Percentiles rank a stretch among this genome's conserved stretches.
phyloP scores from a whole-genome alignment of 768 basidiomycete genomes.

The Rhizopogon sp. region DNA sequence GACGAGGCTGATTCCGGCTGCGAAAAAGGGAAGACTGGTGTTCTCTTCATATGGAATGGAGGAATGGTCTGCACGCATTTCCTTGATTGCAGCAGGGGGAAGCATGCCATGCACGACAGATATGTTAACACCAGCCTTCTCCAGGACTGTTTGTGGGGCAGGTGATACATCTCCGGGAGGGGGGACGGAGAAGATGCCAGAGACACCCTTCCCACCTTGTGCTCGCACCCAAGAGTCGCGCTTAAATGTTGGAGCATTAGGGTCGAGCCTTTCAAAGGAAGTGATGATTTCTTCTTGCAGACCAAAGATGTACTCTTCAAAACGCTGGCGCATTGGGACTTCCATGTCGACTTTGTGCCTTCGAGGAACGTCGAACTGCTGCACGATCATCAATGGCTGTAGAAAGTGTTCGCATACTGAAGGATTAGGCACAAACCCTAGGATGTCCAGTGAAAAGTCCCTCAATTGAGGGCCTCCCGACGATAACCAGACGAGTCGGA shows the following conservation, averaged over 20 bases:
- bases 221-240: conserved; percentile 76
- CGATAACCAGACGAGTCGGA: too few relatives aligned
- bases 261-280: conserved; percentile 76
- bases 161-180: conserved; percentile 28
- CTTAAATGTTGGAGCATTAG: conserved; percentile 64
- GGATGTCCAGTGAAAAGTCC: too few relatives aligned
- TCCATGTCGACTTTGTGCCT: conserved; percentile 7
- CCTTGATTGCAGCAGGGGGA: conserved; percentile 83
- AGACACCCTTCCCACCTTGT: conserved; percentile 67
- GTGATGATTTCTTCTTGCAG: conserved; percentile 80
- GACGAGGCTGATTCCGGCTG: conserved; percentile 87
- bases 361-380: too few relatives aligned
- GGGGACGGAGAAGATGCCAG: conserved; percentile 70
- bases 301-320: conserved; percentile 68
- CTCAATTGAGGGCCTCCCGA: too few relatives aligned
- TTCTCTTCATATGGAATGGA: conserved; percentile 60
- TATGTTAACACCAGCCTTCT: conserved; percentile 96
- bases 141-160: conserved; percentile 52
- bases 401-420: too few relatives aligned
- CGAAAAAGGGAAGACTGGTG: conserved; percentile 83
- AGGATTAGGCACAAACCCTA: too few relatives aligned
- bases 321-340: conserved; percentile 62
- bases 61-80: conserved; percentile 93
- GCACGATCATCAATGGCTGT: too few relatives aligned
- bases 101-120: conserved; percentile 86